Base-by-base conservation (phyloP, 371 early-diverging fungal genomes). In the Gilbertella persicaria region DNA sequence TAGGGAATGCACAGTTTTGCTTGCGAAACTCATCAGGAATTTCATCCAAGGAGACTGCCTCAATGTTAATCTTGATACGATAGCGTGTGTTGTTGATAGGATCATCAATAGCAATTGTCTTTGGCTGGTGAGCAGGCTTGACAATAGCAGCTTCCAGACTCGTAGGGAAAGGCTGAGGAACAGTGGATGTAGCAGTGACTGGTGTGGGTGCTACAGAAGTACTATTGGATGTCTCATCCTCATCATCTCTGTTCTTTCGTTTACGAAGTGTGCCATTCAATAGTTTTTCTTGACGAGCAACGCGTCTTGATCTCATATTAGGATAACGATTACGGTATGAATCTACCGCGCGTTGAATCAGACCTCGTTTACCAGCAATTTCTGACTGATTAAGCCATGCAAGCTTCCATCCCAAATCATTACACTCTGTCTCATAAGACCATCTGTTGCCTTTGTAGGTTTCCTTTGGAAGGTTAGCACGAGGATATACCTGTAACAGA, bases 341-440 rank as follows among this genome's bases (percentile, higher is more conserved):
- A 66, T 98, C 97, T 0, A 98, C 98, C 1, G 96, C 96, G 2
- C 97, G 81, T 69, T 98, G 98, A 42, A 98, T 82, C 38, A 96
- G 77, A 12, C 98, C 98, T 23, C 96, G 86, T 46, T 92, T 91
- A 10, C 89, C 95, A 28, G 88, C 83, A 39, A 96, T 83, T 45
- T 91, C 79, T 19, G 77, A 75, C n/a, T 80, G 85, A 68, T 98
- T 98, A n/a, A 95, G 70, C 65, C 86, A 93, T 16, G 92, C 85
- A 57, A 98, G 82, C 58, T 90, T 85, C 95, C 96, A 98, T 4
- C 96, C 97, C 12, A 96, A 73, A 30, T 66, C 75, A 60, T 98
- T 98, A 64, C 93, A 94, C 51, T 89, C 88, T 7, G 89, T 95
- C 64, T 98, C 98, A 66, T 97, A 98, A 33, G 82, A 75, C 94